Conservation (phyloP, 2,329 filamentous ascomycete genomes). For the Apiospora hydei region DNA sequence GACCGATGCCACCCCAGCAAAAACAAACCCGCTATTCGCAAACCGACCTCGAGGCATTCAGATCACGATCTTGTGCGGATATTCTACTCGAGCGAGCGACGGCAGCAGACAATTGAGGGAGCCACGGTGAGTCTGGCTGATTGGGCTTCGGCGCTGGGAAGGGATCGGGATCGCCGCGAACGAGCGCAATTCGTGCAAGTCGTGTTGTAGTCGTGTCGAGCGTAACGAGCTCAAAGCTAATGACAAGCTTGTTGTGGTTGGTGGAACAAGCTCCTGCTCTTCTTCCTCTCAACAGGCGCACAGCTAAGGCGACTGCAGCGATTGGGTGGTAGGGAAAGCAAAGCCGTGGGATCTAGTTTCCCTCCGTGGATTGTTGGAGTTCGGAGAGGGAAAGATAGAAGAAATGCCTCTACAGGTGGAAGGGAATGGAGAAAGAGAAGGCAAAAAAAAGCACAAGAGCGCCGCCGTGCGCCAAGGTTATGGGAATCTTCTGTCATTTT, state of each 20-base stretch:
- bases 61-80: not conserved
- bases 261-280: not conserved
- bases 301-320: constrained; percentile 20
- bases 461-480: constrained; percentile 20
- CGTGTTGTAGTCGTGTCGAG: constrained; percentile 9
- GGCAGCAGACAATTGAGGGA: constrained; percentile 4
- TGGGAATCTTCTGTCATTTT: constrained; percentile 25
- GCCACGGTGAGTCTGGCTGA: not conserved
- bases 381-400: not conserved
- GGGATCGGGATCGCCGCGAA: not conserved
- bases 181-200: not conserved
- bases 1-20: constrained; percentile 12
- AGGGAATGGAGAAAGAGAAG: not conserved
- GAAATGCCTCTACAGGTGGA: not conserved
- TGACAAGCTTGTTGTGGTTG: constrained; percentile 1
- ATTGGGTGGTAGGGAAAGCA: not conserved
- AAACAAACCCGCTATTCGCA: not conserved
- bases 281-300: constrained; percentile 15
- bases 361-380: not conserved
- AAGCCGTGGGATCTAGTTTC: not conserved
- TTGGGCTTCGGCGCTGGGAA: not conserved
- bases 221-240: not conserved
- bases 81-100: not conserved
- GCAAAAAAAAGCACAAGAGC: not conserved
- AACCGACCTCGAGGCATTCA: constrained; percentile 23